These are phyloP conservation scores for Vigna mungo DNA, from an alignment of 306 rosid species.

Conservation along the genomic window DNA sequence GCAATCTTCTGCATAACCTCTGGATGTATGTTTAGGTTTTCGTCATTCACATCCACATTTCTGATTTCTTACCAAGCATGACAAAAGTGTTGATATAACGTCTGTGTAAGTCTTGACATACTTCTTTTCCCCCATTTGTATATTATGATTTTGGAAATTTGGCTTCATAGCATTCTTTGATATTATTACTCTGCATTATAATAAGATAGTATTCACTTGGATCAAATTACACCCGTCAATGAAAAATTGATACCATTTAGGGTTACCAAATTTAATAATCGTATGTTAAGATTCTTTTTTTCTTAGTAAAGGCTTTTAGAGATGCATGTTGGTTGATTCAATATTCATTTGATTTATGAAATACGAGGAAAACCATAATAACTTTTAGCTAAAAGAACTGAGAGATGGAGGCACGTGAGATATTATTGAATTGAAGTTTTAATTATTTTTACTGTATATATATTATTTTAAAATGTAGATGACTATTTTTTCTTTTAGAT, in stretches of 20 bases:
- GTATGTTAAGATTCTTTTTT: neutral
- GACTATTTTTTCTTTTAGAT: too few relatives aligned
- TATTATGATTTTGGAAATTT: neutral
- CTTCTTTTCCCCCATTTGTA: neutral
- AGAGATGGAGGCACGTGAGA: too few relatives aligned
- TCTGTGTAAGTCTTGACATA: neutral
- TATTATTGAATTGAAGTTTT: too few relatives aligned
- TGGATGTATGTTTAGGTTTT: conserved; percentile 5
- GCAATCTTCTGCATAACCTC: conserved; percentile 11
- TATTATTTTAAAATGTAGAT: too few relatives aligned
- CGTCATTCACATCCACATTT: neutral
- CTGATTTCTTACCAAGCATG: neutral
- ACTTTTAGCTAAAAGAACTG: too few relatives aligned
- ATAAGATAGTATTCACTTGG: neutral
- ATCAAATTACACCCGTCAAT: neutral
- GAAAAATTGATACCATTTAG: neutral
- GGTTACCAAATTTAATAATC: neutral
- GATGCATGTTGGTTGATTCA: too few relatives aligned
- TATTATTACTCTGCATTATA: neutral
- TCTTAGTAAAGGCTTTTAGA: too few relatives aligned
- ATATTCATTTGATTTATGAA: too few relatives aligned
- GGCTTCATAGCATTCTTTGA: neutral
- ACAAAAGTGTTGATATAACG: neutral
- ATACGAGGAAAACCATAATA: too few relatives aligned
- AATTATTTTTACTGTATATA: too few relatives aligned